These are phyloP conservation scores for Erythrophleum fordii DNA, from an alignment of 306 rosid genomes.

Conservation along the genomic window DNA sequence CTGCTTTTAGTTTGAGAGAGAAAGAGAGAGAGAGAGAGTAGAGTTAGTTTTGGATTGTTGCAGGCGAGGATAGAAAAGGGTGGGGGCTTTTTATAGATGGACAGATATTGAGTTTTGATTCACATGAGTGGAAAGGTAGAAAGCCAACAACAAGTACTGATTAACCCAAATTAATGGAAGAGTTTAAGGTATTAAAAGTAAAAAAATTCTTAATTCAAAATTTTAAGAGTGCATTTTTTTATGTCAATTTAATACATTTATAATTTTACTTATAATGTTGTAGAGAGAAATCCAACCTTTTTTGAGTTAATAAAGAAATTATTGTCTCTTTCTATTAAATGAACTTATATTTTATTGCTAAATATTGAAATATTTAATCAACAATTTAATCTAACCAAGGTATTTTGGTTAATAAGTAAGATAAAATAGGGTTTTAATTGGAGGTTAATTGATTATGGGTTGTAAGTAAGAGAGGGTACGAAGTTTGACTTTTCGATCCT, in stretches of 20 bases:
- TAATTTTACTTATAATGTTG: too few relatives aligned
- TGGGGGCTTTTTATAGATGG: constrained; percentile 67
- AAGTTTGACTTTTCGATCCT: background rate
- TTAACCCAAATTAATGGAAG: background rate
- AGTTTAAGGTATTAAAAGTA: background rate
- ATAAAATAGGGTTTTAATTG: too few relatives aligned
- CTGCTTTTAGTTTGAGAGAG: background rate
- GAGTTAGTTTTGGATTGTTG: constrained; percentile 43
- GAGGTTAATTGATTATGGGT: background rate
- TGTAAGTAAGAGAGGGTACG: background rate
- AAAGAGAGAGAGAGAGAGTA: constrained; percentile 20
- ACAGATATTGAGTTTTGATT: constrained; percentile 33
- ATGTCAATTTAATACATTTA: background rate
- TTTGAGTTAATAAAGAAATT: too few relatives aligned
- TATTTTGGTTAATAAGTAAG: background rate
- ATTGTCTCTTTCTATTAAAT: too few relatives aligned
- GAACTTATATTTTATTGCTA: too few relatives aligned
- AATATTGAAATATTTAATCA: too few relatives aligned
- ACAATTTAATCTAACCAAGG: background rate
- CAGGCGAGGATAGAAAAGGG: constrained; percentile 43
- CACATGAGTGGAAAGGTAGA: background rate
- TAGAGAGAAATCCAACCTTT: too few relatives aligned
- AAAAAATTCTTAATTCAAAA: background rate
- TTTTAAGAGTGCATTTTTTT: background rate
- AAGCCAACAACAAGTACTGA: background rate